Conservation (phyloP, 2,329 filamentous ascomycete species). For the Phialophora macrospora region DNA sequence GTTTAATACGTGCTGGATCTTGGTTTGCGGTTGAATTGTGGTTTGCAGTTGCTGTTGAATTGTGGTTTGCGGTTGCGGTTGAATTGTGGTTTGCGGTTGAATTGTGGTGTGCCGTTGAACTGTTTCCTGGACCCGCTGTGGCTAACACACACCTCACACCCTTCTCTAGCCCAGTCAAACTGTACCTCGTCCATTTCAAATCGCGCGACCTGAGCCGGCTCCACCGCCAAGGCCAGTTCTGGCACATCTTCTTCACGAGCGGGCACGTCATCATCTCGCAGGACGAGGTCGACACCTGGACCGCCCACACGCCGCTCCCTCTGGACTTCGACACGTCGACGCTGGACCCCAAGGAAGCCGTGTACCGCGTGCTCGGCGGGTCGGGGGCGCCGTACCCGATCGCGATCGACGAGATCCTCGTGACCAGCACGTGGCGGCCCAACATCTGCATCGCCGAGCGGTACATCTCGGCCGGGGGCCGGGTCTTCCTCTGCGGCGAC, state of each 20-base stretch:
- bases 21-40: no score
- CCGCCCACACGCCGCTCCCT: conserved; percentile 40
- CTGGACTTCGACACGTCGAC: conserved; percentile 27
- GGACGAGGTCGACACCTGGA: conserved; percentile 45
- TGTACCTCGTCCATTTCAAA: conserved; percentile 44
- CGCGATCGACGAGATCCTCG: conserved; percentile 45
- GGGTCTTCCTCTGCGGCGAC: conserved; percentile 45
- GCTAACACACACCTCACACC: background rate
- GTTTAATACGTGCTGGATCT: no score
- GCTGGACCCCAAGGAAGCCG: conserved; percentile 38
- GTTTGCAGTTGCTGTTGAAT: no score
- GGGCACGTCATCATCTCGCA: conserved; percentile 43
- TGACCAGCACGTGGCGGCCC: conserved; percentile 42
- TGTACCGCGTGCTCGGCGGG: conserved; percentile 40
- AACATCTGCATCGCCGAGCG: conserved; percentile 42
- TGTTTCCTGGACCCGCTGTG: no score
- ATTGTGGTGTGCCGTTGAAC: no score
- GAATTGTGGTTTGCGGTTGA: no score
- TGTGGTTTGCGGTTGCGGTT: no score
- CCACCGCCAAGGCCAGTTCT: conserved; percentile 42
- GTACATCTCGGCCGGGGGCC: conserved; percentile 33
- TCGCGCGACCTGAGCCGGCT: conserved; percentile 41
- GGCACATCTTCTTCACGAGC: conserved; percentile 43
- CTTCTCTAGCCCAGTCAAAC: conserved; percentile 32
- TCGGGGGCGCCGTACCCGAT: conserved; percentile 33